Base-by-base conservation (phyloP, 2,329 filamentous ascomycete genomes). In the Leptosphaerulina australis region DNA sequence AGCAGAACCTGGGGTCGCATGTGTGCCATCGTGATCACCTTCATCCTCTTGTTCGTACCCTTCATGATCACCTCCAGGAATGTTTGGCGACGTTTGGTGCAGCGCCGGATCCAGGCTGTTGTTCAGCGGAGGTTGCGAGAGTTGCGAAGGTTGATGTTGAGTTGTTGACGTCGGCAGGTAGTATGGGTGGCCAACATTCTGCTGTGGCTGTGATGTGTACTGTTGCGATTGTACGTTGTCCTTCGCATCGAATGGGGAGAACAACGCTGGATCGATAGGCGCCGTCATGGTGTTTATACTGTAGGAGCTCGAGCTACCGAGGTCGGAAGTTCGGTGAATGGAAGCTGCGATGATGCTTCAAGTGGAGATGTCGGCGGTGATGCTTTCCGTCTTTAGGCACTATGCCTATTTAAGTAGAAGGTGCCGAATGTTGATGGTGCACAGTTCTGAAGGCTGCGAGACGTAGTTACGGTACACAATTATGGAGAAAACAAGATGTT, bases 231-330 rank as follows among this genome's bases (percentile, higher is more conserved):
- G 44, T 20, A 38, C 35, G 28, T 28, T 31, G n/a, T 44, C 50
- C 24, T 47, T 48, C 58, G 62, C 46, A 61, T 59, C 44, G 59
- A 63, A 14, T 53, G 62, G 38, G 10, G 63, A 54, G 53, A 62
- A 70, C 44, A 71, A 55, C 15, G 66, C 55, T 2, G 69, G 69
- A 33, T 72, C 69, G 31, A 71, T 69, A 7, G 59, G 58, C 35
- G 68, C 66, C 10, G 62, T 48, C 68, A 70, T 70, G 28, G 31
- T 48, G 28, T n/a, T 36, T n/a, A n/a, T n/a, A n/a, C n/a, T n/a
- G n/a, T n/a, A n/a, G n/a, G n/a, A n/a, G 18, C 44, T 45, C 33
- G 30, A 12, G 18, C 8, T 12, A 26, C 34, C 33, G 28, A 35
- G 34, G 28, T 24, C 37, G 44, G 35, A 11, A 43, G 30, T 21